Percentiles rank a stretch among this genome's conserved stretches.
Evolutionary conservation across 2,329 filamentous ascomycete genomes (phyloP).

Genomic region (Aspergillus proliferans): DNA sequence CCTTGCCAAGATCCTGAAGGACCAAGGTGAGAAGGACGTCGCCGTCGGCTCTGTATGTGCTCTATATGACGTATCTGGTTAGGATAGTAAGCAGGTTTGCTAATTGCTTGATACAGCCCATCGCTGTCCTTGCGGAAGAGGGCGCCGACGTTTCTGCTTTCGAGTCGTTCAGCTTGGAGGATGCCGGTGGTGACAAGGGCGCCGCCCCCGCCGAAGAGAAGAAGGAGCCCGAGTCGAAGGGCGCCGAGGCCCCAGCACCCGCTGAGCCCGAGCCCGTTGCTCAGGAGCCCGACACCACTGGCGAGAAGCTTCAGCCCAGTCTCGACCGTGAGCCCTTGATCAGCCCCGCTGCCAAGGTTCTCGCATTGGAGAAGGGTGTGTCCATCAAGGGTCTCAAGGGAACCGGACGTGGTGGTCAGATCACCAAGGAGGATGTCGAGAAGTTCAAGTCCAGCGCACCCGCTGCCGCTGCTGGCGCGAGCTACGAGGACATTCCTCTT

Average conservation of each 20-base stretch:
- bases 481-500: slow-evolving; percentile 77
- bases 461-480: slow-evolving; percentile 51
- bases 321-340: slow-evolving; percentile 76
- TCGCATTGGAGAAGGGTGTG: slow-evolving; percentile 80
- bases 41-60: slow-evolving; percentile 83
- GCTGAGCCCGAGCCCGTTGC: slow-evolving; percentile 44
- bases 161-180: slow-evolving; percentile 77
- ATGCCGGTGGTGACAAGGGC: slow-evolving; percentile 78
- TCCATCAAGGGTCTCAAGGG: slow-evolving; percentile 75
- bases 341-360: slow-evolving; percentile 66
- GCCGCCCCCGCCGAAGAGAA: slow-evolving; percentile 58
- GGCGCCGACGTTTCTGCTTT: slow-evolving; percentile 81
- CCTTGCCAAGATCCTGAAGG: slow-evolving; percentile 87
- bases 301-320: slow-evolving; percentile 72
- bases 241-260: slow-evolving; percentile 53
- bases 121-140: slow-evolving; percentile 90
- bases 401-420: slow-evolving; percentile 73
- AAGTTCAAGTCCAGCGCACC: slow-evolving; percentile 61
- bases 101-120: slow-evolving; percentile 59
- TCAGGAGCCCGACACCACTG: slow-evolving; percentile 66
- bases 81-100: slow-evolving; percentile 5
- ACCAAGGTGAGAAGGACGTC: slow-evolving; percentile 89
- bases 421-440: slow-evolving; percentile 90
- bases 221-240: slow-evolving; percentile 50
- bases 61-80: slow-evolving; percentile 6